phyloP scores from a whole-genome alignment of 192 early-diverging fungal genomes.

The Coemansia sp. region DNA sequence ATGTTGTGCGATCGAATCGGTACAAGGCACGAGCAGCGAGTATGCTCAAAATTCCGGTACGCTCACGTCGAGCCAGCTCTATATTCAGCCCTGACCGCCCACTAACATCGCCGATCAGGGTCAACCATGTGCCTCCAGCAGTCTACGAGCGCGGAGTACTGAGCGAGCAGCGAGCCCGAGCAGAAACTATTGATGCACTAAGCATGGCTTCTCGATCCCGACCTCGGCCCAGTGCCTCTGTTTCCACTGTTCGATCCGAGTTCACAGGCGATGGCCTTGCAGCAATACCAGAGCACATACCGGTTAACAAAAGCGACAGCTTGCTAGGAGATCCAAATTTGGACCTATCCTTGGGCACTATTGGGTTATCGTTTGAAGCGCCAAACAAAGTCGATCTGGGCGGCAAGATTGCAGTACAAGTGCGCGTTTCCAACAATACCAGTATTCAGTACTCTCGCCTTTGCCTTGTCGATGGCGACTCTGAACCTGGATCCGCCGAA shows the following conservation, averaged over 20 bases:
- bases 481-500: neutral
- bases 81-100: conserved; percentile 5
- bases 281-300: neutral
- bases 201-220: conserved; percentile 7
- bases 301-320: too few relatives aligned
- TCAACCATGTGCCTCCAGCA: conserved; percentile 1
- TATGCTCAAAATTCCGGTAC: conserved; percentile 6
- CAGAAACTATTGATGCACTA: conserved; percentile 26
- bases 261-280: neutral
- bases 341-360: conserved; percentile 9
- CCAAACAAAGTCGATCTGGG: conserved; percentile 32
- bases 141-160: neutral
- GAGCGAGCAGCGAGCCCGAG: conserved; percentile 17
- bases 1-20: neutral
- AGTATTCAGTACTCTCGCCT: conserved; percentile 23
- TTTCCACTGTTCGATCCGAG: neutral
- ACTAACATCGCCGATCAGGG: conserved; percentile 11
- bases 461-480: conserved; percentile 19
- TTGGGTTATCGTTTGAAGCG: conserved; percentile 36
- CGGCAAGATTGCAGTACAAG: conserved; percentile 25
- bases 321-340: neutral
- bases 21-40: neutral
- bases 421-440: conserved; percentile 39
- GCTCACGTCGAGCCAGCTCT: neutral
- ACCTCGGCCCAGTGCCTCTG: neutral